Base-by-base conservation (phyloP, 2,329 filamentous ascomycete species). In the Clonostachys rosea region DNA sequence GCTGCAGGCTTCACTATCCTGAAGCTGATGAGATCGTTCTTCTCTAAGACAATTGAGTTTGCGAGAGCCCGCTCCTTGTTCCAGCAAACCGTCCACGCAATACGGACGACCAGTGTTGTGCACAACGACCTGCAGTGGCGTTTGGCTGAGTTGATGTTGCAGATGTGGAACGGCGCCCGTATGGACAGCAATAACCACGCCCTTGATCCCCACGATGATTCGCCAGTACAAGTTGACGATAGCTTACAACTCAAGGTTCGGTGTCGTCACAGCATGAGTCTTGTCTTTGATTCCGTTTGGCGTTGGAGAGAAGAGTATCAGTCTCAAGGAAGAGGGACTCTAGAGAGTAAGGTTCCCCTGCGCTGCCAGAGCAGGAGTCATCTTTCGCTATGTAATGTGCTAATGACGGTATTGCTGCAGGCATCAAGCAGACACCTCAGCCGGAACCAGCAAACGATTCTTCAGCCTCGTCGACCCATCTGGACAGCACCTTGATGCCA, bases 281-380 rank as follows among this genome's bases (percentile, higher is more conserved):
- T 91, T 13, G 83, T 94, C 2, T 92, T 89, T 58, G 88, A 94
- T 66, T 89, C 86, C 12, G 87, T 91, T 44, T 92, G 88, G 88
- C 79, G 88, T 52, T 94, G 88, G 88, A 79, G 89, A 55, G 86
- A 89, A 61, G 87, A 91, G 61, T 90, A 81, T 57, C 84, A 88
- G 63, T 79, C 85, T 43, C 76, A 83, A 62, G 87, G 84, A 43
- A 79, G 84, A 59, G 86, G 84, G 48, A 76, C 75, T 51, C 75
- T 90, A 47, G 86, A 90, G 69, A 78, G 86, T 89, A 75, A 73
- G 80, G 69, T 16, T 42, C 18, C 40, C 40, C 14, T 42, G 16
- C 16, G 16, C 16, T 16, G n/a, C 13, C 40, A 47, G 44, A 46
- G 24, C 40, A n/a, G 16, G 16, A n/a, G 5, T 47, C 51, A 43